These are phyloP conservation scores for Podosphaera aphanis DNA, from an alignment of 2,329 filamentous ascomycete genomes.

Conservation along the genomic window DNA sequence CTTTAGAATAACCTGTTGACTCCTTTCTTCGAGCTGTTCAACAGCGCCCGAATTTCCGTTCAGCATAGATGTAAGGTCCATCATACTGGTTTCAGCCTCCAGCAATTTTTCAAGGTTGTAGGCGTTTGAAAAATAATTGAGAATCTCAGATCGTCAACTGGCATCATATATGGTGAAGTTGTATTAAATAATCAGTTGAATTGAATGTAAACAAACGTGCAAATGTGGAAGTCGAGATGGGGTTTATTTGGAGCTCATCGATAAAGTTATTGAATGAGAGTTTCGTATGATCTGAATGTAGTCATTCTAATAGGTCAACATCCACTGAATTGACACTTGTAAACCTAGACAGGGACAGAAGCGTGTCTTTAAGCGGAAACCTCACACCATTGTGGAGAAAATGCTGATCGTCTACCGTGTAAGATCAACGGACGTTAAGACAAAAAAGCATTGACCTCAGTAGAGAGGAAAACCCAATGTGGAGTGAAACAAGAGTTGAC, in stretches of 20 bases:
- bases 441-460: constrained; percentile 15
- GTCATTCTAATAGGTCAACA: constrained; percentile 7
- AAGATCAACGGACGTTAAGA: constrained; percentile 9
- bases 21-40: constrained; percentile 9
- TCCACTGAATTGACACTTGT: neutral
- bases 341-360: neutral
- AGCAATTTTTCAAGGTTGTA: neutral
- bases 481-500: constrained; percentile 1
- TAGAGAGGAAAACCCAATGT: constrained; percentile 7
- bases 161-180: neutral
- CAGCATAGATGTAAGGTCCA: constrained; percentile 16
- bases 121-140: neutral
- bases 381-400: constrained; percentile 8
- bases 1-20: constrained; percentile 4
- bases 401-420: neutral
- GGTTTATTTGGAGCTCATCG: neutral
- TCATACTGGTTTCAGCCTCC: constrained; percentile 6
- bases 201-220: neutral
- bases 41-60: constrained; percentile 12
- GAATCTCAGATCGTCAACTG: neutral
- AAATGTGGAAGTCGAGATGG: neutral
- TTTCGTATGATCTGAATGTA: constrained; percentile 10
- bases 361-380: constrained; percentile 10
- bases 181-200: neutral
- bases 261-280: neutral